Evolutionary conservation across 208 protist genomes (phyloP), one percentile per base, ranked within the genome.

Genomic region (Sergeia podlipaevii): DNA sequence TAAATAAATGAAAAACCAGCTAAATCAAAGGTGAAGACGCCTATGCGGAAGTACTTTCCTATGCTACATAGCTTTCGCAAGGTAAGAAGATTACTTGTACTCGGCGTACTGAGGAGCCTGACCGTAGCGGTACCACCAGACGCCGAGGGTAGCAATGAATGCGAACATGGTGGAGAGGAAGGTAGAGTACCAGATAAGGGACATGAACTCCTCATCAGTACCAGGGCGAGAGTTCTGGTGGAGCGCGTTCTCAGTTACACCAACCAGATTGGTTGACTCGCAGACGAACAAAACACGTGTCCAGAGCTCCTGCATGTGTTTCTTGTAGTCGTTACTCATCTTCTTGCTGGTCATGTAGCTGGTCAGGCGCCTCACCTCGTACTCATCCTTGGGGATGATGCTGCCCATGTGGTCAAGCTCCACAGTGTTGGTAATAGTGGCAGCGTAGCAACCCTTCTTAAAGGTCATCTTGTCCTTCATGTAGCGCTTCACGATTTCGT

Each of bases 321-420:
- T 88, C 71, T 90, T 89, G 68, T 90, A 93, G 63, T 93, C 86
- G 60, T 88, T 83, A 57, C 80, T 89, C 79, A 89, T 90, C 75
- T 93, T 89, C 61, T 90, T 89, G 64, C 80, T 89, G 46, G 82
- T 93, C 82, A 93, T 90, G 60, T 93, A 93, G 75, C 80, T 89
- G 27, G 86, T 93, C 38, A 90, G 74, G 41, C 77, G 75, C 60
- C 82, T 78, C 36, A 93, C 82, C 60, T 93, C 86, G 65, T 93
- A 93, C 69, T 93, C 86, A 64, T 93, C 86, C 66, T 93, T 93
- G 34, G 86, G 86, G 51, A 93, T 88, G 60, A 93, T 93, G 68
- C 80, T 91, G 54, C 82, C 82, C 86, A 93, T 93, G 62, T 93
- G 81, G 66, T 93, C 86, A 45, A 90, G 70, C 68, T 93, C 82